Evolutionary conservation across 495 filamentous ascomycete species (phyloP), one percentile per base, ranked within the genome.

Genomic region (Penicillium manginii): DNA sequence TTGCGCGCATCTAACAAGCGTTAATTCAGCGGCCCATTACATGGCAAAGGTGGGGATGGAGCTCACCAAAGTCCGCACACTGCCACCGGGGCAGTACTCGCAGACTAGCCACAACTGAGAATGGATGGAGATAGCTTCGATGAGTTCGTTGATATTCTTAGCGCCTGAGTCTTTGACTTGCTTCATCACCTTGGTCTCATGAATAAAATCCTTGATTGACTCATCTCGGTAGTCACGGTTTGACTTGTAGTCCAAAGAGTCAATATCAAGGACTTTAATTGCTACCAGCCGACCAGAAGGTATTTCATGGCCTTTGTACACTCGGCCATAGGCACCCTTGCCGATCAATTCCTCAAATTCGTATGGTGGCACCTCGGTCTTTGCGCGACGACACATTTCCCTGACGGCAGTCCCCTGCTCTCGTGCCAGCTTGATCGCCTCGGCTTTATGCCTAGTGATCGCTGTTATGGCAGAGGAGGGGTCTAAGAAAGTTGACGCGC

Each of bases 251-350:
- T 98, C 94, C 50, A 86, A 79, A 49, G 89, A 87, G 67, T 98
- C 94, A n/a, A 97, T 88, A 66, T 97, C 91, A 66, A 97, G 87
- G 57, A 97, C 93, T 69, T 98, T 98, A 69, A 98, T 86, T 4
- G 96, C 96, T 3, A 97, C 91, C 19, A 93, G 68, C 18, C 81
- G 72, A 22, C 83, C 80, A 1, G 81, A 83, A n/a, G 82, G 73
- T 73, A 74, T 72, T 78, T 87, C 58, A 66, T 65, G 68, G 19
- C 84, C 91, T 73, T 94, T 96, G 81, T 93, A 98, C 9, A 98
- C 94, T 35, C 93, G 87, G 17, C 94, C 96, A 74, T 91, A 98
- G 4, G 88, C 87, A n/a, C 94, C 94, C 72, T 97, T 98, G 18
- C 94, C 94, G 57, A 97, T 93, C 55, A 98, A 76, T 71, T 98